phyloP scores from a whole-genome alignment of 1,139 yeast genomes.

The Sugiyamaella japonica region DNA sequence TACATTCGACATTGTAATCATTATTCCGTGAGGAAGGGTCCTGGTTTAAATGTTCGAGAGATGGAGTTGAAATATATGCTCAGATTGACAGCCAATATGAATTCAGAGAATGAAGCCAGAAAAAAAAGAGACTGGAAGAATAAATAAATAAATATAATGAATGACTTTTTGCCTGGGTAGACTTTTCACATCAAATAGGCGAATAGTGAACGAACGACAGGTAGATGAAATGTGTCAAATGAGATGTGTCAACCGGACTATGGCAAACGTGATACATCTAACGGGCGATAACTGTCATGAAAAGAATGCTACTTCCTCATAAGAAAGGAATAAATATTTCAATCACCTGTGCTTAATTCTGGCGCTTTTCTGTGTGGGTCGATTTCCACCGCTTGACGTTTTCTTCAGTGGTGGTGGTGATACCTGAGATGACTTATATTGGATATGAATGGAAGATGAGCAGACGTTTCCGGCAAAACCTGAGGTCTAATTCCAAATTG shows the following conservation, averaged over 20 bases:
- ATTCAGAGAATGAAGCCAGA: background rate
- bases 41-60: background rate
- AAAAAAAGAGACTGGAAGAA: background rate
- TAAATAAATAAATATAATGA: slow-evolving; percentile 1
- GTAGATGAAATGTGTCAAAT: background rate
- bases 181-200: background rate
- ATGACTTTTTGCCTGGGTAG: background rate
- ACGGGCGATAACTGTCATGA: too few species aligned
- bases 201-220: background rate
- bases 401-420: too few species aligned
- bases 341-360: too few species aligned
- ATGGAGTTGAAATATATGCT: background rate
- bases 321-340: too few species aligned
- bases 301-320: too few species aligned
- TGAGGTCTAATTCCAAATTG: background rate
- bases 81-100: background rate
- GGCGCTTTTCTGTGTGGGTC: too few species aligned
- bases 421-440: too few species aligned
- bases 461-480: too few species aligned
- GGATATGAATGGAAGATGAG: too few species aligned
- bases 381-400: too few species aligned
- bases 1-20: slow-evolving; percentile 8
- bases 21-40: background rate
- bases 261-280: too few species aligned
- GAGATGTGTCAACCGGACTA: background rate